Evolutionary conservation across 2,329 filamentous ascomycete species (phyloP), one percentile per base, ranked within the genome.

Genomic region (Hypomyces perniciosus): DNA sequence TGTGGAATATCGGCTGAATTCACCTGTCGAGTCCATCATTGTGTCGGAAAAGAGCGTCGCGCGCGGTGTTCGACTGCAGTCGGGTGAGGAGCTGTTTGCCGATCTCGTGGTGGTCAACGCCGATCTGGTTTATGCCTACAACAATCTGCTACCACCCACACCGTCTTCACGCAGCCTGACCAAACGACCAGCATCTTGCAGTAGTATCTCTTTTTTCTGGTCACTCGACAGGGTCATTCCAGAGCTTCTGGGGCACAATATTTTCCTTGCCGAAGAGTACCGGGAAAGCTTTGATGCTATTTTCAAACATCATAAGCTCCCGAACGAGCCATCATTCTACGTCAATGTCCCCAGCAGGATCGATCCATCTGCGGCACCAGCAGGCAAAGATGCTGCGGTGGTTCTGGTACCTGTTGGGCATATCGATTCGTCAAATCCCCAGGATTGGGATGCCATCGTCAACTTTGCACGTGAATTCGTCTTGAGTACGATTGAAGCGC

Each of bases 151-250:
- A 1, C 83, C 83, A 0, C 67, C 72, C 5, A 65, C 68, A 1
- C 51, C 59, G 0, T 72, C 73, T 57, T 66, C 65, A 47, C 58
- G 62, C 47, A 67, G 66, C 4, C 65, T 79, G 5, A 63, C 68
- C 30, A 73, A 75, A 52, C 5, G 71, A 77, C 9, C 29, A 33
- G 77, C 81, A 1, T 87, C 83, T 0, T 89, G 85, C 68, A 86
- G 81, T 56, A 85, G 82, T 52, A 86, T 90, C 57, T 87, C 83
- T 5, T 90, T 90, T 68, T 90, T 88, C 72, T 90, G 85, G 85
- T 78, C 80, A 3, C 73, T 88, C 20, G 73, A 80, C 52, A 71
- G 73, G 46, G 73, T 76, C 46, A 69, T 89, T 2, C 78, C 80
- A 0, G 77, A 86, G 64, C 75, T 90, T 2, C 72, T 76, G 13